phyloP scores from a whole-genome alignment of 225 moss, liverwort and hornwort species.

The Antitrichia curtipendula region DNA sequence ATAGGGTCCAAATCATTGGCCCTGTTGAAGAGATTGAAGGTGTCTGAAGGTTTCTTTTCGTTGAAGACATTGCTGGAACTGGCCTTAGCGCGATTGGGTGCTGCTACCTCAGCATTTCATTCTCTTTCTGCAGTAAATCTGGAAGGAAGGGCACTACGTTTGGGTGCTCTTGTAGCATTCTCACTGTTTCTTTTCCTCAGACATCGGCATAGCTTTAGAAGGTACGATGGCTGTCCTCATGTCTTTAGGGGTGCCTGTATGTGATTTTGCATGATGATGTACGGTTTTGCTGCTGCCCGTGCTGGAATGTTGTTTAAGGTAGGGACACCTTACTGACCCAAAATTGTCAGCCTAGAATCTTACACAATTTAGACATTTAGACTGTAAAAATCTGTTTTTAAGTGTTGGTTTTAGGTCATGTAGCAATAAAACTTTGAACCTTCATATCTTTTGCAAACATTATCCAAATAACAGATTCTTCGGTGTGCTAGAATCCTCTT shows the following conservation, averaged over 20 bases:
- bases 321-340: not conserved
- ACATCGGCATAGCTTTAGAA: constrained; percentile 36
- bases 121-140: constrained; percentile 1
- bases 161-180: constrained; percentile 42
- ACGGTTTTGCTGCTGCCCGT: not conserved
- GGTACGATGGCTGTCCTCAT: constrained; percentile 9
- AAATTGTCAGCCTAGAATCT: not conserved
- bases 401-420: not conserved
- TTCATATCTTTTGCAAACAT: not conserved
- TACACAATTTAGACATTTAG: not conserved
- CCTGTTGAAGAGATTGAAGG: constrained; percentile 27
- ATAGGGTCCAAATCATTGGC: constrained; percentile 5
- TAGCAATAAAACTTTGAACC: not conserved
- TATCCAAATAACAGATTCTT: not conserved
- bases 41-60: constrained; percentile 55
- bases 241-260: not conserved
- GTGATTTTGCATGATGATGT: not conserved
- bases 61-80: constrained; percentile 50
- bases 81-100: constrained; percentile 34
- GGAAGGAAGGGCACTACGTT: constrained; percentile 20
- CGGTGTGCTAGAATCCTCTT: not conserved
- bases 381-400: not conserved
- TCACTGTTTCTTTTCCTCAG: constrained; percentile 43
- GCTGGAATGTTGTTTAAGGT: not conserved
- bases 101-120: constrained; percentile 16